Percentiles rank a stretch among this genome's conserved stretches.
Evolutionary conservation across 495 filamentous ascomycete genomes (phyloP).

Genomic region (Lophium mytilinum): DNA sequence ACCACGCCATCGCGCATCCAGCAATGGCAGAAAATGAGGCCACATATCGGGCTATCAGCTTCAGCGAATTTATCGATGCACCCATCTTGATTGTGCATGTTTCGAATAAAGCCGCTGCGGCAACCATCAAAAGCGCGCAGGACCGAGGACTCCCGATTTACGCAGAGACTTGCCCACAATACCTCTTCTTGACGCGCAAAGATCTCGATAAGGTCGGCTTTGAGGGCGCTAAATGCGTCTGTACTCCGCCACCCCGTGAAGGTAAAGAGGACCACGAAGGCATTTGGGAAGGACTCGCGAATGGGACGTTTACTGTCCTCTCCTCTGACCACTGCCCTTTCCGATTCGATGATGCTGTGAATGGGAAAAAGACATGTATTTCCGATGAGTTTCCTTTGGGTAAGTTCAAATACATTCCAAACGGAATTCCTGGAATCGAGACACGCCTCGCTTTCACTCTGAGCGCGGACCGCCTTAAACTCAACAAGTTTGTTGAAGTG

Average conservation of each 20-base stretch:
- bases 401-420: slow-evolving; percentile 48
- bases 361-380: slow-evolving; percentile 43
- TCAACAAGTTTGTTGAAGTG: slow-evolving; percentile 52
- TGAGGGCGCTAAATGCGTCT: slow-evolving; percentile 37
- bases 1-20: slow-evolving; percentile 46
- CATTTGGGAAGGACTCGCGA: slow-evolving; percentile 31
- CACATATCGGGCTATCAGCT: slow-evolving; percentile 49
- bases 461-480: slow-evolving; percentile 38
- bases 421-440: slow-evolving; percentile 54
- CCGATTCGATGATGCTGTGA: slow-evolving; percentile 40
- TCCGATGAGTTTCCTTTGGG: slow-evolving; percentile 38
- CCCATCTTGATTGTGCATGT: slow-evolving; percentile 55
- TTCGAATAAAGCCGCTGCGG: slow-evolving; percentile 42
- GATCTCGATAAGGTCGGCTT: slow-evolving; percentile 44
- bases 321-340: slow-evolving; percentile 52
- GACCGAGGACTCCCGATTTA: slow-evolving; percentile 48
- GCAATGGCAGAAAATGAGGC: slow-evolving; percentile 51
- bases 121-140: slow-evolving; percentile 49
- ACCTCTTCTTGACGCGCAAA: slow-evolving; percentile 51
- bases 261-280: slow-evolving; percentile 27
- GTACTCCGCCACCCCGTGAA: slow-evolving; percentile 31
- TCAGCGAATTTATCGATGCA: slow-evolving; percentile 47
- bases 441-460: slow-evolving; percentile 45
- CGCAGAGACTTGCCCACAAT: slow-evolving; percentile 60
- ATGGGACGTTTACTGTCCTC: slow-evolving; percentile 45